Percentiles rank a stretch among this genome's conserved stretches.
phyloP scores from a whole-genome alignment of 257 asterid species.

The Nicotiana benthamiana region DNA sequence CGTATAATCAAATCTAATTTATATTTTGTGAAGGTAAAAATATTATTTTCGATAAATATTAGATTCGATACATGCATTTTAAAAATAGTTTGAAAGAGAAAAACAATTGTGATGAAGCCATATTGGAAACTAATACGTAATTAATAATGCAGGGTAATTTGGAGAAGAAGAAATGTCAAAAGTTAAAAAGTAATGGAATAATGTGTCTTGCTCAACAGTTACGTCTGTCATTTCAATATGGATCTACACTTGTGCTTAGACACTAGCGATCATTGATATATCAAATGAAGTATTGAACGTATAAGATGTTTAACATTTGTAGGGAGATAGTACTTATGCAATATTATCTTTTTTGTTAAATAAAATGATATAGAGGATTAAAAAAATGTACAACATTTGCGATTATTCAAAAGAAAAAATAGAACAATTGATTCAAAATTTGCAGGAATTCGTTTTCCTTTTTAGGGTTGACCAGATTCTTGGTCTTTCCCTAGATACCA shows the following conservation, averaged over 20 bases:
- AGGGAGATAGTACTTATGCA: background rate
- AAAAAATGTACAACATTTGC: background rate
- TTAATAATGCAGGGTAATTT: background rate
- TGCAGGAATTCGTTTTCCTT: background rate
- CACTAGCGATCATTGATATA: background rate
- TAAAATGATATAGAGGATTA: background rate
- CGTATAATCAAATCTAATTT: too few species aligned
- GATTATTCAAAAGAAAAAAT: background rate
- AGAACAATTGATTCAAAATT: background rate
- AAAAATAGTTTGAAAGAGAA: too few species aligned
- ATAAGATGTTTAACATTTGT: background rate
- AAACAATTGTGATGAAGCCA: too few species aligned
- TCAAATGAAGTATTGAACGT: background rate
- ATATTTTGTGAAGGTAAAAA: fast-evolving
- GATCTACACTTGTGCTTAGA: background rate
- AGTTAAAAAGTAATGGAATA: background rate
- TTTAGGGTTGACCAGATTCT: background rate
- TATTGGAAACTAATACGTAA: too few species aligned
- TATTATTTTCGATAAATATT: too few species aligned
- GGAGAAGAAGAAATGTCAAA: background rate
- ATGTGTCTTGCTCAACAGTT: background rate
- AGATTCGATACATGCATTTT: too few species aligned
- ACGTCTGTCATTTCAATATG: background rate
- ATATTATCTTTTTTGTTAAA: background rate
- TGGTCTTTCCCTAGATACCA: background rate